Conservation (phyloP, 129 eudicot genomes). For the Chrysanthemum seticuspe region DNA sequence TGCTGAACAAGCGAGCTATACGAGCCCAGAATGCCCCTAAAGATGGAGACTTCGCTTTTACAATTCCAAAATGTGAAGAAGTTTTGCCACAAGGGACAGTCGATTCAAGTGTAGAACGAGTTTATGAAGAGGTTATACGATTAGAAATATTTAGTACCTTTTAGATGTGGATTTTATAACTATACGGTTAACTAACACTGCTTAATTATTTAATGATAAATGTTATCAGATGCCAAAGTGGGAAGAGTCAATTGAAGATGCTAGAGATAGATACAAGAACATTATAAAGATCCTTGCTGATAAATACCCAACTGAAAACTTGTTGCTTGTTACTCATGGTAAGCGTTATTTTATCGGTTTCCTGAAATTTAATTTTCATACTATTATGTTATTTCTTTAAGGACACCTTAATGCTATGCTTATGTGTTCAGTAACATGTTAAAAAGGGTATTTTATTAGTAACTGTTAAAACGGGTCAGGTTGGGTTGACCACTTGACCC, state of each 20-base stretch:
- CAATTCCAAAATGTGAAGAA: slow-evolving; percentile 66
- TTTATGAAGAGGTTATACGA: slow-evolving; percentile 67
- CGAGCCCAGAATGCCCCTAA: slow-evolving; percentile 66
- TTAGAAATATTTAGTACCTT: not conserved
- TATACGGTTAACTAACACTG: not conserved
- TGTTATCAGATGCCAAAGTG: slow-evolving; percentile 68
- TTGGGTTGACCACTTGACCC: not conserved
- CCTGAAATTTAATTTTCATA: slow-evolving; percentile 1
- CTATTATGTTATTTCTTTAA: not conserved
- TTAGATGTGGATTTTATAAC: not conserved
- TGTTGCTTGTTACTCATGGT: slow-evolving; percentile 92
- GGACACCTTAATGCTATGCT: not conserved
- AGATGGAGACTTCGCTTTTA: slow-evolving; percentile 70
- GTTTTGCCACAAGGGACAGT: slow-evolving; percentile 68
- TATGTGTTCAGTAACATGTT: not conserved
- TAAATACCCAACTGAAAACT: slow-evolving; percentile 79
- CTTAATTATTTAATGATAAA: slow-evolving; percentile 2
- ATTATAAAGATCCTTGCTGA: slow-evolving; percentile 78
- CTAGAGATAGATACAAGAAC: slow-evolving; percentile 61
- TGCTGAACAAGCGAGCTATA: slow-evolving; percentile 73
- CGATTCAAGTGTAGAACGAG: slow-evolving; percentile 45
- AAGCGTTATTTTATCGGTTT: slow-evolving; percentile 18
- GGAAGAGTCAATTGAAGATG: slow-evolving; percentile 58
- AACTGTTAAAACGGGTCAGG: not conserved
- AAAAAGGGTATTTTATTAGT: not conserved